These are phyloP conservation scores for Calocera cornea DNA, from an alignment of 768 basidiomycete species.

Conservation along the genomic window DNA sequence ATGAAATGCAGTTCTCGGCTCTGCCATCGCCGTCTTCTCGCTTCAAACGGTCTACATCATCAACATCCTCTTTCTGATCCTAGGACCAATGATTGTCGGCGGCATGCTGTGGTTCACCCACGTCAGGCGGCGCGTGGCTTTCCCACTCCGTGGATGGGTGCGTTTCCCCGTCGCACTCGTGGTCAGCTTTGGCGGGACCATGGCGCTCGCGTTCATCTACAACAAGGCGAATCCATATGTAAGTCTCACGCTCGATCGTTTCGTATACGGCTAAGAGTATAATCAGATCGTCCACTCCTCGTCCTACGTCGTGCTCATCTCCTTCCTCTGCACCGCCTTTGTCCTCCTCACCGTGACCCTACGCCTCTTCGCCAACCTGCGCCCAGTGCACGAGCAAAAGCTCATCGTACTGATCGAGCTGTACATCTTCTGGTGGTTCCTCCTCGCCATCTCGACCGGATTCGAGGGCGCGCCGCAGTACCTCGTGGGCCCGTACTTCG, in stretches of 20 bases:
- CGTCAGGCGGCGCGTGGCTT: background rate
- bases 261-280: background rate
- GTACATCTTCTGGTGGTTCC: slow-evolving; percentile 7
- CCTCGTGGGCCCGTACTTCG: slow-evolving; percentile 1
- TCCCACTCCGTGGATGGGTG: slow-evolving; percentile 5
- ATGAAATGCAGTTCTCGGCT: slow-evolving; percentile 41
- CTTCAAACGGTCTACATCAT: slow-evolving; percentile 32
- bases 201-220: slow-evolving; percentile 1
- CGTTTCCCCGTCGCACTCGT: slow-evolving; percentile 6
- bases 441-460: slow-evolving; percentile 4
- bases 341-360: background rate
- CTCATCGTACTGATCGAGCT: background rate
- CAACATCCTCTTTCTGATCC: slow-evolving; percentile 4
- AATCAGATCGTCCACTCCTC: slow-evolving; percentile 5
- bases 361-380: background rate
- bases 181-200: background rate
- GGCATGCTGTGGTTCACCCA: background rate
- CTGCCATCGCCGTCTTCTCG: slow-evolving; percentile 41
- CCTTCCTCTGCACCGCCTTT: background rate
- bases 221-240: slow-evolving; percentile 3
- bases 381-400: slow-evolving; percentile 5
- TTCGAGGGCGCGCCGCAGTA: background rate
- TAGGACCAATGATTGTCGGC: slow-evolving; percentile 2
- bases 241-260: background rate
- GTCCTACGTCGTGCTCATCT: background rate